phyloP scores from a whole-genome alignment of 2,329 filamentous ascomycete species.

The Colletotrichum destructivum region DNA sequence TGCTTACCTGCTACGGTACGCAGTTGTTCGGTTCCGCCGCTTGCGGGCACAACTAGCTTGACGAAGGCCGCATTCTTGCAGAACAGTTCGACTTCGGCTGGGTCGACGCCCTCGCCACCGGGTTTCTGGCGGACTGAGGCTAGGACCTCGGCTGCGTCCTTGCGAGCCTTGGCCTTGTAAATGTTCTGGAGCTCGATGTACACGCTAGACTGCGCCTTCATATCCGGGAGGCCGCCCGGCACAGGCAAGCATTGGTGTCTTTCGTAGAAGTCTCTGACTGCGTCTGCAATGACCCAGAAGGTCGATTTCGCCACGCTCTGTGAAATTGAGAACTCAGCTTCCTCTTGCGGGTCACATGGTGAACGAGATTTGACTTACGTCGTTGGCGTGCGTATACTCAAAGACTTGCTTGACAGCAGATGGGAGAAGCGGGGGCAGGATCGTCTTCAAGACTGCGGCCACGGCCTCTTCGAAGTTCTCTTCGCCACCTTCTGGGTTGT shows the following conservation, averaged over 20 bases:
- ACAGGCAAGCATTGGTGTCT: conserved; percentile 83
- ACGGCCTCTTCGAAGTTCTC: conserved; percentile 98
- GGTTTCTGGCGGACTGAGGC: conserved; percentile 69
- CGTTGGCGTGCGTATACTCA: conserved; percentile 68
- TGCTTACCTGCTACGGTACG: conserved; percentile 70
- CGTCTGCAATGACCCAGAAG: conserved; percentile 92
- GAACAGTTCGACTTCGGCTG: conserved; percentile 87
- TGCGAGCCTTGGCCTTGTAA: conserved; percentile 89
- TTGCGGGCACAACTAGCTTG: conserved; percentile 80
- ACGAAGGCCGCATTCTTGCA: conserved; percentile 97
- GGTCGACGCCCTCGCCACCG: conserved; percentile 69
- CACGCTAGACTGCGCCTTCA: conserved; percentile 94
- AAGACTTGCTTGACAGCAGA: conserved; percentile 84
- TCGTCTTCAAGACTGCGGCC: conserved; percentile 88
- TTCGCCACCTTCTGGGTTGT: conserved; percentile 88
- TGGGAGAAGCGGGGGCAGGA: conserved; percentile 78
- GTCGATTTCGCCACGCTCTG: conserved; percentile 66
- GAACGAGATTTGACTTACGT: conserved; percentile 68
- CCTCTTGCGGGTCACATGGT: conserved; percentile 21
- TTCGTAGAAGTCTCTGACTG: conserved; percentile 82
- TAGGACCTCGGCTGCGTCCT: conserved; percentile 83
- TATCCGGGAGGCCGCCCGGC: conserved; percentile 91
- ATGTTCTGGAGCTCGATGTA: conserved; percentile 94
- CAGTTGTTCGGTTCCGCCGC: conserved; percentile 61
- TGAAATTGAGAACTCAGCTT: conserved; percentile 42